Evolutionary conservation across 1,284 basidiomycete species (phyloP).

Genomic region (Mycena sp.): DNA sequence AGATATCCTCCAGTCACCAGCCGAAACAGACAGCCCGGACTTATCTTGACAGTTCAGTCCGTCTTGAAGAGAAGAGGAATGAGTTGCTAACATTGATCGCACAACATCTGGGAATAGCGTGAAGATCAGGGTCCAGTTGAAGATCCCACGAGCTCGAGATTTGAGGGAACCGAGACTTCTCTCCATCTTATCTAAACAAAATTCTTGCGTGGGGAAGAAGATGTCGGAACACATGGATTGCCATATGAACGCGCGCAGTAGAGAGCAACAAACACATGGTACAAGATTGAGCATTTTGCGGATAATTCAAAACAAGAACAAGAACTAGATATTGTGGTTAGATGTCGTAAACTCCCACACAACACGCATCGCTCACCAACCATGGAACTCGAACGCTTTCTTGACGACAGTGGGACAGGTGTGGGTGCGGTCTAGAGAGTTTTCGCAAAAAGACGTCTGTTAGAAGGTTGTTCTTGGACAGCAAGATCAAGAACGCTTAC

Average conservation of each 20-base stretch:
- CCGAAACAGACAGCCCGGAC: no score
- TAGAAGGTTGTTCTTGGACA: constrained; percentile 16
- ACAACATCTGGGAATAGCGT: no score
- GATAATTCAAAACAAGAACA: constrained; percentile 6
- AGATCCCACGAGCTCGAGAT: no score
- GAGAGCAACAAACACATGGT: constrained; percentile 7
- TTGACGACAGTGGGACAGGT: constrained; percentile 40
- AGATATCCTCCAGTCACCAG: no score
- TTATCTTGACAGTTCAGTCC: no score
- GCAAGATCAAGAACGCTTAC: constrained; percentile 7
- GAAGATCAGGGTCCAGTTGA: no score
- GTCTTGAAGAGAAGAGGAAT: no score
- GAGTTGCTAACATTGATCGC: no score
- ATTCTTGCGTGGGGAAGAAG: no score
- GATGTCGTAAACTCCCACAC: neutral
- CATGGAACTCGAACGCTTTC: constrained; percentile 49
- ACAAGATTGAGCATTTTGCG: constrained; percentile 23
- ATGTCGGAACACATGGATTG: neutral
- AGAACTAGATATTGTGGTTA: neutral
- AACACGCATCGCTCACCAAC: constrained; percentile 38
- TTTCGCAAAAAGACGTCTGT: constrained; percentile 7
- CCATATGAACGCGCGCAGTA: neutral
- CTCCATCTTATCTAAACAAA: no score
- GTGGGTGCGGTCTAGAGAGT: constrained; percentile 5
- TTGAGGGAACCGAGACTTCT: no score